Evolutionary conservation across 1,284 basidiomycete species (phyloP).

Genomic region (Rhodotorula mucilaginosa): DNA sequence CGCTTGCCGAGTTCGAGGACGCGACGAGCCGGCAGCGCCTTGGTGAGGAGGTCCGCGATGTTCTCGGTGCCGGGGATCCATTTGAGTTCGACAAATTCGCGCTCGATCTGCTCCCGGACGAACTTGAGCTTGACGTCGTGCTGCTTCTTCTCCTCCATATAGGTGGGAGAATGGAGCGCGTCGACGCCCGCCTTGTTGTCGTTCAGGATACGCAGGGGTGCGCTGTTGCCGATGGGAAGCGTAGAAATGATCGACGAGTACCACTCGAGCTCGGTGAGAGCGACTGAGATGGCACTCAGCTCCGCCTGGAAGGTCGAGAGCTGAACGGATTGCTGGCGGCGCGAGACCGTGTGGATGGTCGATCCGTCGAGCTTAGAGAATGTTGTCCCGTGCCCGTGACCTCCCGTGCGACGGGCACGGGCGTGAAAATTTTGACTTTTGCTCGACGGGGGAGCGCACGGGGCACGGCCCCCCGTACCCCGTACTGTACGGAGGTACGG

Average conservation of each 20-base stretch:
- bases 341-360: conserved; percentile 11
- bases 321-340: conserved; percentile 18
- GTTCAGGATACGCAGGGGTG: conserved; percentile 5
- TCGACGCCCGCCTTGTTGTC: conserved; percentile 7
- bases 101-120: conserved; percentile 10
- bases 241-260: not conserved
- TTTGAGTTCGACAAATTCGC: not conserved
- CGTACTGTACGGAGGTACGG: no score
- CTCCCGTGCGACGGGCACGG: no score
- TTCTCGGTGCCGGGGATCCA: not conserved
- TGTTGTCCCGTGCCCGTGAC: no score
- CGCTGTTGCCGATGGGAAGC: not conserved
- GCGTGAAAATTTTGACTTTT: no score
- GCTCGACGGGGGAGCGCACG: no score
- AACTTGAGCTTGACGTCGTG: conserved; percentile 6
- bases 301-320: conserved; percentile 28
- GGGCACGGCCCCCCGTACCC: no score
- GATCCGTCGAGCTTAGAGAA: not conserved
- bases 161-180: not conserved
- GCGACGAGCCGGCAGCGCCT: no score
- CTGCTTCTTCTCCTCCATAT: conserved; percentile 8
- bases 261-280: conserved; percentile 5
- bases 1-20: no score
- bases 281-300: conserved; percentile 10
- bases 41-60: no score